Base-by-base conservation (phyloP, 768 basidiomycete species). In the Russula virescens region DNA sequence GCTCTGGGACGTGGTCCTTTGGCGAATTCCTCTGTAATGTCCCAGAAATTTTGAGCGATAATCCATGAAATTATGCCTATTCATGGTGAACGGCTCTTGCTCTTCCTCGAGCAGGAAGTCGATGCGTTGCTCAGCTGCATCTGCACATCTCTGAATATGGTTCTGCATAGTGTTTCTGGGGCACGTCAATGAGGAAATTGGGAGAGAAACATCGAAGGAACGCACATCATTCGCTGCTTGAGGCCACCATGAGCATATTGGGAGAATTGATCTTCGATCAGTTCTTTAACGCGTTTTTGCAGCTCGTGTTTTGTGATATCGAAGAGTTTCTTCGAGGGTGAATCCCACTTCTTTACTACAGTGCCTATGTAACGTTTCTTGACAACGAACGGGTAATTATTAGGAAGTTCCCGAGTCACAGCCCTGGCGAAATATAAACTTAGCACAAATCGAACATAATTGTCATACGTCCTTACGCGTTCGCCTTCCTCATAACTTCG, bases 351-450 rank as follows among this genome's bases (percentile, higher is more conserved):
- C 16, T 49, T 0, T 21, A 71, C 63, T 13, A 68, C 50, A 6
- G 48, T 19, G 1, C n/a, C 16, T 19, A 74, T 71, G 18, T 19
- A 13, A 49, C 65, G 68, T 13, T 66, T 43, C 45, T 66, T 72
- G 21, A 73, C 69, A 9, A 68, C 47, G 43, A 83, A 89, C 0
- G 86, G 86, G 59, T 81, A 84, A 58, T 80, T 78, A 2, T 81
- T 84, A 0, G 86, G 87, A 0, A 89, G 78, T 68, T 90, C 87
- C 5, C 87, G 82, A 0, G 86, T 85, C 7, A 84, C 77, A 2
- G 85, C 80, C 13, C 87, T 89, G 57, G 42, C 42, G 18, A 43
- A 43, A 43, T 6, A 4, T 3, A 43, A 43, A 3, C 16, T 43
- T 19, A 43, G 42, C 42, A 21, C 35, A 55, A 46, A 28, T 45